These are phyloP conservation scores for Harringtonia aguacate DNA, from an alignment of 2,329 filamentous ascomycete genomes.

Conservation along the genomic window DNA sequence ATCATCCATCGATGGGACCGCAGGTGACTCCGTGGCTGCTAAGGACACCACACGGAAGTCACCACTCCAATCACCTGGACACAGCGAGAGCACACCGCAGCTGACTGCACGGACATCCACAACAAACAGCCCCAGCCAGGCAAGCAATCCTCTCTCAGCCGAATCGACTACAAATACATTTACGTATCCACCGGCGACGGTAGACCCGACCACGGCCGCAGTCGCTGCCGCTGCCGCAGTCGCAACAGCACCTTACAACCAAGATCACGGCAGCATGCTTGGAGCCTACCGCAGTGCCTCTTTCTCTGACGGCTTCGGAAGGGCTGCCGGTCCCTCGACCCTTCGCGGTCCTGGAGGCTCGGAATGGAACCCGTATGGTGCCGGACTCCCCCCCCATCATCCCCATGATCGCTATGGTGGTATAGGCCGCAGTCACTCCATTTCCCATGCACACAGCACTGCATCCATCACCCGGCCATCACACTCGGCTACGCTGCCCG, in stretches of 20 bases:
- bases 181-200: conserved; percentile 42
- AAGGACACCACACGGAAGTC: conserved; percentile 30
- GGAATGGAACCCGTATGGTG: conserved; percentile 32
- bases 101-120: conserved; percentile 18
- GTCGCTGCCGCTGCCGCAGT: conserved; percentile 30
- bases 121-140: conserved; percentile 19
- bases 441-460: conserved; percentile 31
- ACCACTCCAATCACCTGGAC: conserved; percentile 29
- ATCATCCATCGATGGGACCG: neutral
- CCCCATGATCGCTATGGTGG: conserved; percentile 10
- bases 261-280: conserved; percentile 39
- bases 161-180: conserved; percentile 43
- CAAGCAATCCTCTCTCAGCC: conserved; percentile 17
- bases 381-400: conserved; percentile 13
- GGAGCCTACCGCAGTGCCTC: conserved; percentile 41
- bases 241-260: conserved; percentile 21
- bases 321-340: conserved; percentile 17
- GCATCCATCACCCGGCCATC: conserved; percentile 32
- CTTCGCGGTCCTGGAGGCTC: conserved; percentile 21
- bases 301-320: conserved; percentile 38
- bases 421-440: conserved; percentile 23
- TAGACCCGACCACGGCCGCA: conserved; percentile 33
- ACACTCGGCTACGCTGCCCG: conserved; percentile 37
- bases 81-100: conserved; percentile 29
- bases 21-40: conserved; percentile 14